phyloP scores from a whole-genome alignment of 2,329 filamentous ascomycete species.

The Diaporthe australafricana region DNA sequence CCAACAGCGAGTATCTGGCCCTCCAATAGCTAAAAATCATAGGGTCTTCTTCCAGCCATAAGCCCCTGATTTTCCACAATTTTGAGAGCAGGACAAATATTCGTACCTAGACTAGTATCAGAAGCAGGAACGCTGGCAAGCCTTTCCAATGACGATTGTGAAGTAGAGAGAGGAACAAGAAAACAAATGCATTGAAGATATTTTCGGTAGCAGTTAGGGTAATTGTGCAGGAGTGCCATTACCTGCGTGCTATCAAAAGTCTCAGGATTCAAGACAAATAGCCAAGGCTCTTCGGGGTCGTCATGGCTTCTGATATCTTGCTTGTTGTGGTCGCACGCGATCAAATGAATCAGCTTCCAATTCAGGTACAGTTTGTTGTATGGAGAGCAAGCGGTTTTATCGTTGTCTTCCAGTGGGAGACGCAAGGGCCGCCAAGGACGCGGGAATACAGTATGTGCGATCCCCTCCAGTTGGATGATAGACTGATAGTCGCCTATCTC shows the following conservation, averaged over 20 bases:
- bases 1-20: not conserved
- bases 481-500: slow-evolving; percentile 44
- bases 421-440: too few relatives aligned
- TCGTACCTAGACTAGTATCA: not conserved
- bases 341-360: slow-evolving; percentile 17
- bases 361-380: not conserved
- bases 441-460: not conserved
- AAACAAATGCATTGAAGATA: not conserved
- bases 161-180: not conserved
- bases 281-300: not conserved
- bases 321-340: not conserved
- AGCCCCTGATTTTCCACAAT: not conserved
- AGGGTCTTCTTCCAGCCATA: not conserved
- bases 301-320: not conserved
- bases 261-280: not conserved
- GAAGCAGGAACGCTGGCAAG: not conserved
- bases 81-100: not conserved
- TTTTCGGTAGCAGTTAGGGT: not conserved
- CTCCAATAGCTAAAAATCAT: not conserved
- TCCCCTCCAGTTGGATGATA: not conserved
- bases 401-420: too few relatives aligned
- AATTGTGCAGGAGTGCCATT: not conserved
- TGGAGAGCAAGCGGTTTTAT: not conserved
- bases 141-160: too few relatives aligned
- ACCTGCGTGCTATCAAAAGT: not conserved